These are phyloP conservation scores for Pleurostoma richardsiae DNA, from an alignment of 2,329 filamentous ascomycete species.

Conservation along the genomic window DNA sequence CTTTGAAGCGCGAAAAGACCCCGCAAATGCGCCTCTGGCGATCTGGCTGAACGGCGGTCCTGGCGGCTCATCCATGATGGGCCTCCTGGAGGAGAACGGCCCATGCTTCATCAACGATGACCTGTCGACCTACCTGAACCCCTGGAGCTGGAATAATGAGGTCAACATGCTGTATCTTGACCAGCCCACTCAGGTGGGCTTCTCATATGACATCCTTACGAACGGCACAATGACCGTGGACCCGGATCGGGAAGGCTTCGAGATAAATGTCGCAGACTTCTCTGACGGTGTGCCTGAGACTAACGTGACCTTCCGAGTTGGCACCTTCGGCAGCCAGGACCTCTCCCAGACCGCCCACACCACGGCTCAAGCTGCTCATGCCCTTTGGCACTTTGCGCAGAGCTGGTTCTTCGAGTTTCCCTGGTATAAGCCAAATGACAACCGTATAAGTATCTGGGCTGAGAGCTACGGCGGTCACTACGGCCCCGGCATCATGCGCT, in stretches of 20 bases:
- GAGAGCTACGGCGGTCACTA: constrained; percentile 26
- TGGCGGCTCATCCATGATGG: constrained; percentile 48
- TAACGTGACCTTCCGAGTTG: constrained; percentile 8
- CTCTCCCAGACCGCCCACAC: constrained; percentile 26
- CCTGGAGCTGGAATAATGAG: constrained; percentile 55
- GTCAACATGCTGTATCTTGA: constrained; percentile 64
- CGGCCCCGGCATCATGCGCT: constrained; percentile 30
- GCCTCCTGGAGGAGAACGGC: constrained; percentile 49
- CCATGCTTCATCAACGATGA: constrained; percentile 44
- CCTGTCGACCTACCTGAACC: constrained; percentile 41
- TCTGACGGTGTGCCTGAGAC: constrained; percentile 5
- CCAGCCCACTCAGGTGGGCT: constrained; percentile 36
- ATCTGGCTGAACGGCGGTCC: constrained; percentile 51
- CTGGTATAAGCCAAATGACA: constrained; percentile 37
- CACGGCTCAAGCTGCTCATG: constrained; percentile 42
- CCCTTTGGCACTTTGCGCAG: constrained; percentile 51
- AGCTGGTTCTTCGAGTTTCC: constrained; percentile 52
- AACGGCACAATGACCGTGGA: constrained; percentile 14
- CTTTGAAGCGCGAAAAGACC: constrained; percentile 6
- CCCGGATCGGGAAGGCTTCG: constrained; percentile 4
- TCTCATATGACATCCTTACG: constrained; percentile 20
- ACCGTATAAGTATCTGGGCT: constrained; percentile 22
- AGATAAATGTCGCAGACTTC: constrained; percentile 1
- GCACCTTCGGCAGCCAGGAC: constrained; percentile 43
- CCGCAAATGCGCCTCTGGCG: constrained; percentile 8